phyloP scores from a whole-genome alignment of 1,284 basidiomycete species.

The Ceratobasidium papillatum region DNA sequence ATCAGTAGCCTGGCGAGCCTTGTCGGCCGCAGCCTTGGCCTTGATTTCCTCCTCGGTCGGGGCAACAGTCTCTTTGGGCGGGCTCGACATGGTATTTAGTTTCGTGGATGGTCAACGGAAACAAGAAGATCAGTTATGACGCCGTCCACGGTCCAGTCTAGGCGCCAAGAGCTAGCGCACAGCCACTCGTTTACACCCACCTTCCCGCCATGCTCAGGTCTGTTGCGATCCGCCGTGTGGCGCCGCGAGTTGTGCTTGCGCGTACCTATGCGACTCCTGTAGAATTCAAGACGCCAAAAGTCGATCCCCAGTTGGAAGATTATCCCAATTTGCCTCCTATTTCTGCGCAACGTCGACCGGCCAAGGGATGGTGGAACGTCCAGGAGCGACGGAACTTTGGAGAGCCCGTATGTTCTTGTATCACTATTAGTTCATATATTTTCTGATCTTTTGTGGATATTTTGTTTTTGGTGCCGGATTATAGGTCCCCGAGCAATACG shows the following conservation, averaged over 20 bases:
- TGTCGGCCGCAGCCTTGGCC: slow-evolving; percentile 47
- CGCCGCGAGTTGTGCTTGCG: slow-evolving; percentile 49
- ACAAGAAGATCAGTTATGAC: slow-evolving; percentile 35
- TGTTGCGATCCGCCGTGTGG: slow-evolving; percentile 44
- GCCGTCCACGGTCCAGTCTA: slow-evolving; percentile 31
- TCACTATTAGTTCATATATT: background rate
- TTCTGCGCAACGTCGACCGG: slow-evolving; percentile 70
- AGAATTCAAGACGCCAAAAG: slow-evolving; percentile 42
- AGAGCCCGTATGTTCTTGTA: slow-evolving; percentile 68
- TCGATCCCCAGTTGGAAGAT: slow-evolving; percentile 72
- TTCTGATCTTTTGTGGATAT: background rate
- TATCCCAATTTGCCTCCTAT: slow-evolving; percentile 81
- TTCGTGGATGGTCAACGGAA: slow-evolving; percentile 19
- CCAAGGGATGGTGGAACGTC: slow-evolving; percentile 82
- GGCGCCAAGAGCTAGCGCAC: slow-evolving; percentile 13
- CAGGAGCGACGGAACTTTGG: slow-evolving; percentile 87
- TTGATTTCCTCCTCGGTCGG: slow-evolving; percentile 34
- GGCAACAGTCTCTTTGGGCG: slow-evolving; percentile 25
- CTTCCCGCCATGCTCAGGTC: slow-evolving; percentile 26
- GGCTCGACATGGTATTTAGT: slow-evolving; percentile 32
- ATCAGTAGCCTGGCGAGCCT: slow-evolving; percentile 62
- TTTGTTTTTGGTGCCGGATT: background rate
- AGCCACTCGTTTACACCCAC: slow-evolving; percentile 3
- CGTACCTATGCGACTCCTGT: slow-evolving; percentile 48
- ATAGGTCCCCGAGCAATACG: slow-evolving; percentile 85